phyloP scores from a whole-genome alignment of 1,139 yeast species.

The Kodamaea alishanica region DNA sequence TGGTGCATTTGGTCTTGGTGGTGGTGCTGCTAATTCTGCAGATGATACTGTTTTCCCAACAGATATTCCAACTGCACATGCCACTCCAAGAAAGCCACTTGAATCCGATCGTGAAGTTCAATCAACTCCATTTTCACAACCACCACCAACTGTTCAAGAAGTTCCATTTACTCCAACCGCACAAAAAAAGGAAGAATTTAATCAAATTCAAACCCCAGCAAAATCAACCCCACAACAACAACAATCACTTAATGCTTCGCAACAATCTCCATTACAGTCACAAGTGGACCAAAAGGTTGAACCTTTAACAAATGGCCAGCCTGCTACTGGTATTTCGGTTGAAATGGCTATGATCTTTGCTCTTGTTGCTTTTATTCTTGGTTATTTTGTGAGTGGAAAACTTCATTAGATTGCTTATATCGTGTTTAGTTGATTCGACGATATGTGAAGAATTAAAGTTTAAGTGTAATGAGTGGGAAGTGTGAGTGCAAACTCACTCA shows the following conservation, averaged over 20 bases:
- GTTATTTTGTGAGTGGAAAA: constrained; percentile 38
- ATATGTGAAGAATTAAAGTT: too few species aligned
- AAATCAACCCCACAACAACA: constrained; percentile 7
- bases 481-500: too few species aligned
- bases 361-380: constrained; percentile 60
- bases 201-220: constrained; percentile 6
- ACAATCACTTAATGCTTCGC: constrained; percentile 1
- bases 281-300: background rate
- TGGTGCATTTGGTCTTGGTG: constrained; percentile 11
- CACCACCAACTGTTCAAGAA: constrained; percentile 4
- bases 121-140: constrained; percentile 6
- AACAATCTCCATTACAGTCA: constrained; percentile 10
- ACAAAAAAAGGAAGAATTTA: constrained; percentile 5
- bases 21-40: constrained; percentile 15
- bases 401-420: constrained; percentile 2
- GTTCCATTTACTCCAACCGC: constrained; percentile 7
- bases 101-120: constrained; percentile 4
- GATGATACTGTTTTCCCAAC: constrained; percentile 13
- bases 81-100: constrained; percentile 13
- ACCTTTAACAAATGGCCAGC: constrained; percentile 10
- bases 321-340: constrained; percentile 42
- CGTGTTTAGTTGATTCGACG: too few species aligned
- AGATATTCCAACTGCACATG: constrained; percentile 15
- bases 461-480: too few species aligned
- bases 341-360: constrained; percentile 50